phyloP scores from a whole-genome alignment of 2,329 filamentous ascomycete genomes.

The Diplodia sapinea region DNA sequence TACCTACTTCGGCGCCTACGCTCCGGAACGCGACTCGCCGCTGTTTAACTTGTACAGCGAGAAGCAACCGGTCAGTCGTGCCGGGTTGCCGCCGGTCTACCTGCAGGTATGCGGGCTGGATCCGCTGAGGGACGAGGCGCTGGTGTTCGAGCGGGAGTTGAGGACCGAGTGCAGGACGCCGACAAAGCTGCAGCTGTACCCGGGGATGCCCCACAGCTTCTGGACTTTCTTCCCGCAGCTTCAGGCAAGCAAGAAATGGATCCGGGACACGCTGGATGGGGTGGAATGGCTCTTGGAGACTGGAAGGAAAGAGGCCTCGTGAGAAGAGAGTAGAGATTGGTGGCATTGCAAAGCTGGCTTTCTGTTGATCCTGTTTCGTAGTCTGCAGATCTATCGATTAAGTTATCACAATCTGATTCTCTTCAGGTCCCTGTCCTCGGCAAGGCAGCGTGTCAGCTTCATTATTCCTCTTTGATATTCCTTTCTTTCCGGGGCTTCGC shows the following conservation, averaged over 20 bases:
- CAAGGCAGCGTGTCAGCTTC: slow-evolving; percentile 17
- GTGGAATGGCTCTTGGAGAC: slow-evolving; percentile 24
- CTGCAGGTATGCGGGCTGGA: slow-evolving; percentile 59
- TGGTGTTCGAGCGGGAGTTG: slow-evolving; percentile 59
- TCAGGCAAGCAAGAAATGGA: slow-evolving; percentile 36
- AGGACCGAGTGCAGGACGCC: slow-evolving; percentile 51
- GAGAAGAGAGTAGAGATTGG: neutral
- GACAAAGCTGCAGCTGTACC: slow-evolving; percentile 54
- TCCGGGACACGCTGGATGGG: slow-evolving; percentile 10
- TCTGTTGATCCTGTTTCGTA: slow-evolving; percentile 6
- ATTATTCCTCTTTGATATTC: slow-evolving; percentile 16
- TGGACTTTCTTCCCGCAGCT: slow-evolving; percentile 43
- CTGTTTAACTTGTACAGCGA: slow-evolving; percentile 35
- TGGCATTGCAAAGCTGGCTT: neutral
- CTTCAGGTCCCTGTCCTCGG: neutral
- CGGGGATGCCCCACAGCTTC: slow-evolving; percentile 53
- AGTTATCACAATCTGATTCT: slow-evolving; percentile 19
- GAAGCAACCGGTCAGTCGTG: neutral
- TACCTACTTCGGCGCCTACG: slow-evolving; percentile 39
- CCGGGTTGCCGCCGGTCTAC: slow-evolving; percentile 54
- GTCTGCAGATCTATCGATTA: neutral
- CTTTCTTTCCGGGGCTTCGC: slow-evolving; percentile 10
- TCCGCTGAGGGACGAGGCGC: slow-evolving; percentile 58
- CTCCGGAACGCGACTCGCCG: slow-evolving; percentile 40
- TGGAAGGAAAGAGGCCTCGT: neutral